These are phyloP conservation scores for Balamuthia mandrillaris DNA, from an alignment of 208 protist species.

Conservation along the genomic window DNA sequence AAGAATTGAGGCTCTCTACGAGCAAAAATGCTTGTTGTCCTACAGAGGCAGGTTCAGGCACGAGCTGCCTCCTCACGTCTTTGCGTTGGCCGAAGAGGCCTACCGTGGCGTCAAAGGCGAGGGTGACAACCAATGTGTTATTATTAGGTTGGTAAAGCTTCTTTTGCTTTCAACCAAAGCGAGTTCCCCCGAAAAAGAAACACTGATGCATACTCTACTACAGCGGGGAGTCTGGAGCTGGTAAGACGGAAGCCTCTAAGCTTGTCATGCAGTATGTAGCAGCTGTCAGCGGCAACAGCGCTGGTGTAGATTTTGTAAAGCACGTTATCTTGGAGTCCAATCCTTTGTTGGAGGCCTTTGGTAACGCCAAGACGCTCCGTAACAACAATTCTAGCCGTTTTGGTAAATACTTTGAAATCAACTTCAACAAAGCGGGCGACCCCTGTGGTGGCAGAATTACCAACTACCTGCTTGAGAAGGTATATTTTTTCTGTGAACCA, in stretches of 20 bases:
- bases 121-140: constrained; percentile 83
- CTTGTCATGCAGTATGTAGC: constrained; percentile 86
- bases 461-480: constrained; percentile 50
- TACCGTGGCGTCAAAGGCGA: constrained; percentile 83
- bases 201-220: background rate
- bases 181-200: no score
- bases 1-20: constrained; percentile 63
- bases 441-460: constrained; percentile 45
- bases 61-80: constrained; percentile 85
- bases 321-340: constrained; percentile 43
- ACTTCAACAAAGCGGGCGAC: constrained; percentile 47
- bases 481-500: background rate
- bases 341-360: constrained; percentile 36
- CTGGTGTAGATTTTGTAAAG: constrained; percentile 37
- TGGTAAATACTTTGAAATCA: constrained; percentile 69
- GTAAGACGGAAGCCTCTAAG: constrained; percentile 94
- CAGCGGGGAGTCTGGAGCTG: constrained; percentile 89
- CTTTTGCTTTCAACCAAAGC: background rate
- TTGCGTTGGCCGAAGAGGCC: constrained; percentile 86
- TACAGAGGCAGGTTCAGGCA: constrained; percentile 65
- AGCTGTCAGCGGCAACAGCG: background rate
- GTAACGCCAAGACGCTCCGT: constrained; percentile 62
- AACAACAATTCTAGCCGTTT: constrained; percentile 77
- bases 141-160: constrained; percentile 70
- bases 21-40: constrained; percentile 64